Percentiles rank a stretch among this genome's conserved stretches.
Evolutionary conservation across 1,139 yeast genomes (phyloP).

Genomic region (Protomyces gravidus): DNA sequence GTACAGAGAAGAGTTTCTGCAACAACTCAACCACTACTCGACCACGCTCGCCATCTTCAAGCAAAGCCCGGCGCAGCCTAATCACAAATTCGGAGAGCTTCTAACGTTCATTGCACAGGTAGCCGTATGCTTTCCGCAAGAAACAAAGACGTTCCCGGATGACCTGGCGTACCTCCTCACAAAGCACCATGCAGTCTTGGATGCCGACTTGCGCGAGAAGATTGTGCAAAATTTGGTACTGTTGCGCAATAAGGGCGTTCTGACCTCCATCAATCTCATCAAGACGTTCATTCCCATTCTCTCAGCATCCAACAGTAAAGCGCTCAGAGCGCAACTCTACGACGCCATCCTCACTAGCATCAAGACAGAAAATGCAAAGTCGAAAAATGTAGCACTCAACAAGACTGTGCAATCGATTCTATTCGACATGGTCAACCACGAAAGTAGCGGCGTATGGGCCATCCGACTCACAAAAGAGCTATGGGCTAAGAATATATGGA

Average conservation of each 20-base stretch:
- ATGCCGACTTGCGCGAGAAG: constrained; percentile 85
- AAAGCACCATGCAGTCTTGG: constrained; percentile 72
- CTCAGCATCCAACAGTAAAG: constrained; percentile 67
- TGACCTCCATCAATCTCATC: constrained; percentile 71
- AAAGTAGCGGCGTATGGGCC: constrained; percentile 83
- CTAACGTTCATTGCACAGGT: constrained; percentile 91
- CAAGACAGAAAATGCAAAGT: constrained; percentile 75
- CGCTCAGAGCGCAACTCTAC: constrained; percentile 76
- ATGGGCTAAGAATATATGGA: constrained; percentile 96
- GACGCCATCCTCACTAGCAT: constrained; percentile 69
- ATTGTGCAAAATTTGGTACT: constrained; percentile 82
- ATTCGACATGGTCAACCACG: constrained; percentile 61
- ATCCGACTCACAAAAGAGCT: constrained; percentile 88
- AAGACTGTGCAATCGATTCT: constrained; percentile 85
- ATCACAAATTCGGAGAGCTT: constrained; percentile 72
- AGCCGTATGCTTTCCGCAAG: constrained; percentile 81
- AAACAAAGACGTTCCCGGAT: constrained; percentile 75
- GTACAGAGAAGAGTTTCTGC: constrained; percentile 85
- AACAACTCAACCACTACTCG: constrained; percentile 88
- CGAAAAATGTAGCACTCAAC: constrained; percentile 81
- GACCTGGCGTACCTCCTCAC: constrained; percentile 66
- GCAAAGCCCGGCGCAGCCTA: constrained; percentile 47
- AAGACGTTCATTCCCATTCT: constrained; percentile 85
- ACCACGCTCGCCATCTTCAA: constrained; percentile 82
- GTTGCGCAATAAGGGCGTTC: constrained; percentile 82